Evolutionary conservation across 2,329 filamentous ascomycete genomes (phyloP).

Genomic region (Colletotrichum sp.): DNA sequence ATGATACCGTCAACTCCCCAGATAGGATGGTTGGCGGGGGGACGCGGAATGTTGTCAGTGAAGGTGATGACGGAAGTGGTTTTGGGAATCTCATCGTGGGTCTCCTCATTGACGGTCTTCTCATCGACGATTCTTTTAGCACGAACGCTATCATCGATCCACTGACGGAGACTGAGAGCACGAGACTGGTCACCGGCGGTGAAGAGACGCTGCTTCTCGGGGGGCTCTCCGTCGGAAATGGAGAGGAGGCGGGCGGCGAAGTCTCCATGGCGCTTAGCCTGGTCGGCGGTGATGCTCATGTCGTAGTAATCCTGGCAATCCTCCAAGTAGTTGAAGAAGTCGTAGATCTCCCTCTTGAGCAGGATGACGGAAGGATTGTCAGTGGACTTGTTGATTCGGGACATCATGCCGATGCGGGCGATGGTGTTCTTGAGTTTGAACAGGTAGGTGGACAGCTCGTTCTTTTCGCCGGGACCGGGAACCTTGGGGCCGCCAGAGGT

Average conservation of each 20-base stretch:
- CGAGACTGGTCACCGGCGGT: not conserved
- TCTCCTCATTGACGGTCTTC: too few species aligned
- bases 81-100: not conserved
- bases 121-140: not conserved
- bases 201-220: not conserved
- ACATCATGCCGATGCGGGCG: not conserved
- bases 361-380: not conserved
- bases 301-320: not conserved
- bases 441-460: not conserved
- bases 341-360: not conserved
- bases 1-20: conserved; percentile 34
- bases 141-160: not conserved
- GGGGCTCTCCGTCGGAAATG: not conserved
- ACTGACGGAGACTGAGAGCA: not conserved
- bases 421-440: not conserved
- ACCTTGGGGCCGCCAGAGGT: not conserved
- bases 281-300: not conserved
- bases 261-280: not conserved
- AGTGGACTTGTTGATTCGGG: not conserved
- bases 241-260: not conserved
- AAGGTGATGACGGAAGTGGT: not conserved
- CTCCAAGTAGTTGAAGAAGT: not conserved
- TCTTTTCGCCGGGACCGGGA: not conserved
- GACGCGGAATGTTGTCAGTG: not conserved
- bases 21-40: conserved; percentile 26